Evolutionary conservation across 768 basidiomycete genomes (phyloP).

Genomic region (Astraeus odoratus): DNA sequence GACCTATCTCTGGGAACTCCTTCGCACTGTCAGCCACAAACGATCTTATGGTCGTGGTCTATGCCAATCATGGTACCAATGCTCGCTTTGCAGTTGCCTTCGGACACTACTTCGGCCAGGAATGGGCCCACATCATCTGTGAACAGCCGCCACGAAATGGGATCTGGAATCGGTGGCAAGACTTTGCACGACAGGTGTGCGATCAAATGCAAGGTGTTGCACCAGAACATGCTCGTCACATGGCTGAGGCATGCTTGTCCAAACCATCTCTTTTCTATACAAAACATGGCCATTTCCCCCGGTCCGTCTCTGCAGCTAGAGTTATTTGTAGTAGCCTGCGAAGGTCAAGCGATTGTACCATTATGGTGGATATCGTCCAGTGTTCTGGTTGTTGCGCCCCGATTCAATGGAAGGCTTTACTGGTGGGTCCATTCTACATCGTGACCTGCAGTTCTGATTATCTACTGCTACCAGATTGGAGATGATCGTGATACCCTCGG

Average conservation of each 20-base stretch:
- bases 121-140: neutral
- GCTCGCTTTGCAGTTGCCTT: neutral
- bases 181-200: neutral
- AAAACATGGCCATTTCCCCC: neutral
- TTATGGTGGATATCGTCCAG: neutral
- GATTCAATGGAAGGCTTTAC: neutral
- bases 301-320: neutral
- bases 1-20: neutral
- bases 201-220: neutral
- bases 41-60: neutral
- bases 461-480: neutral
- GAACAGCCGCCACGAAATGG: neutral
- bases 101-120: neutral
- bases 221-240: neutral
- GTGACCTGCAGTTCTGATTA: neutral
- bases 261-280: neutral
- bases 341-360: neutral
- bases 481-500: neutral
- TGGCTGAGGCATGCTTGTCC: neutral
- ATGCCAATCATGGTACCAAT: neutral
- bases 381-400: neutral
- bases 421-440: neutral
- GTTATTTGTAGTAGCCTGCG: neutral
- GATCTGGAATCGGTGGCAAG: neutral
- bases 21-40: neutral